phyloP scores from a whole-genome alignment of 106 monocot species.

The Phalaenopsis equestris region DNA sequence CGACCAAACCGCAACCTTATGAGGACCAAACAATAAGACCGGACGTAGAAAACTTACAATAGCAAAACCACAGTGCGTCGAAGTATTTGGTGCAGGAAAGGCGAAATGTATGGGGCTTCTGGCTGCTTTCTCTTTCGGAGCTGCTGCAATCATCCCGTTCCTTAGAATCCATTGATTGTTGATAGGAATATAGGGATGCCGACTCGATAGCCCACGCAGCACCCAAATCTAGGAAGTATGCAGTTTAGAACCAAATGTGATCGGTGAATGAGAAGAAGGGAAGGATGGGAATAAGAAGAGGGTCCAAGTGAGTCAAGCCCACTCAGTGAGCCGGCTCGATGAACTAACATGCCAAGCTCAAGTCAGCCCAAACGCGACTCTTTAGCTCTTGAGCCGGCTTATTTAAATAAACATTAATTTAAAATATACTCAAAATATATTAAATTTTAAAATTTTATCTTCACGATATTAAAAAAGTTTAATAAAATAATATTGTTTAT shows the following conservation, averaged over 20 bases:
- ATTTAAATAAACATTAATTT: too few species aligned
- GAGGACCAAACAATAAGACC: neutral
- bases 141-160: slow-evolving; percentile 1
- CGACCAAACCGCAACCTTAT: neutral
- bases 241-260: neutral
- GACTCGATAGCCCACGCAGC: neutral
- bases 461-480: too few species aligned
- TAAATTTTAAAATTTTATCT: too few species aligned
- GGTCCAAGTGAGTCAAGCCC: too few species aligned
- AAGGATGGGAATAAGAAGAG: too few species aligned
- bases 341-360: too few species aligned
- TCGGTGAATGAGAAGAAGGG: too few species aligned
- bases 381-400: too few species aligned
- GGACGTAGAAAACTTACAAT: slow-evolving; percentile 12
- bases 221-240: neutral
- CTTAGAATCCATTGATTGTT: neutral
- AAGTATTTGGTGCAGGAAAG: slow-evolving; percentile 27
- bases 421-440: too few species aligned
- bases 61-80: slow-evolving; percentile 28
- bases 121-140: neutral
- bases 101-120: neutral
- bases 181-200: neutral
- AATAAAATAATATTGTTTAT: too few species aligned
- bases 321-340: too few species aligned
- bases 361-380: too few species aligned